phyloP scores from a whole-genome alignment of 805 yeast species.

The Peterozyma toletana region DNA sequence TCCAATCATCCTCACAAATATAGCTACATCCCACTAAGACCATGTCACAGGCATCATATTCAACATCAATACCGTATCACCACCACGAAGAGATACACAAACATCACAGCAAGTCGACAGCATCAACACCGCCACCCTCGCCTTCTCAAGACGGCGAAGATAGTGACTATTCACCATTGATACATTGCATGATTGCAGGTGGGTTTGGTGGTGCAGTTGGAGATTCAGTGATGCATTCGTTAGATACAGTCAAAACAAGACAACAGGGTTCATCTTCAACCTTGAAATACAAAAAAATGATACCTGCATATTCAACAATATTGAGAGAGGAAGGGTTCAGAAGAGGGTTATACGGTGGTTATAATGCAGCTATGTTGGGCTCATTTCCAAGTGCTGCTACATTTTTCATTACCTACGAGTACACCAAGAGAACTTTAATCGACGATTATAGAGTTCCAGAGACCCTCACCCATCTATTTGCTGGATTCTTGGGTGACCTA shows the following conservation, averaged over 20 bases:
- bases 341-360: constrained; percentile 88
- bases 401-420: constrained; percentile 91
- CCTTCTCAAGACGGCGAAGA: neutral
- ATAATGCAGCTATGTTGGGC: constrained; percentile 86
- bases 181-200: constrained; percentile 76
- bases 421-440: constrained; percentile 64
- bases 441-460: constrained; percentile 62
- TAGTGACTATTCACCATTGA: constrained; percentile 30
- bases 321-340: constrained; percentile 75
- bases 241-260: constrained; percentile 94
- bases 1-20: neutral
- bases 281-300: constrained; percentile 64
- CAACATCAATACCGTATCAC: constrained; percentile 1
- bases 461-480: constrained; percentile 68
- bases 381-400: constrained; percentile 90
- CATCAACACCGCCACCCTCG: constrained; percentile 2
- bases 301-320: constrained; percentile 72
- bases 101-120: constrained; percentile 4
- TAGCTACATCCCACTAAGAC: neutral
- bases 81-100: constrained; percentile 4
- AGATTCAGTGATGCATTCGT: constrained; percentile 88
- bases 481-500: constrained; percentile 92
- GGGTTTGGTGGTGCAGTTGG: constrained; percentile 94
- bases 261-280: constrained; percentile 88
- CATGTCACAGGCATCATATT: neutral